Percentiles rank a stretch among this genome's conserved stretches.
phyloP scores from a whole-genome alignment of 2,329 filamentous ascomycete genomes.

The Aspergillus pseudonomiae region DNA sequence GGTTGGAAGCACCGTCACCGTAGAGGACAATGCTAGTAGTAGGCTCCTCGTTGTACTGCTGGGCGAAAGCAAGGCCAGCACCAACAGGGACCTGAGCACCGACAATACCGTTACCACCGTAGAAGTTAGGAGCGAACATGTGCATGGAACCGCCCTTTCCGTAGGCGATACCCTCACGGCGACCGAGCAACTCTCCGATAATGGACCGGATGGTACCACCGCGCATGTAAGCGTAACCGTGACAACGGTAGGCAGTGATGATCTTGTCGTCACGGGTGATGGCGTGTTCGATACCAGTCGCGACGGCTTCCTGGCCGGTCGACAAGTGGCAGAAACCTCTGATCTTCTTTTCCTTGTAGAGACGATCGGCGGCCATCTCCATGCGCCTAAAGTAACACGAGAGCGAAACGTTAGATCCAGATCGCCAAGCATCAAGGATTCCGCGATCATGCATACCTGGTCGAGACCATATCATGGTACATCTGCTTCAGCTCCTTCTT shows the following conservation, averaged over 20 bases:
- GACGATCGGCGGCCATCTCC: constrained; percentile 98
- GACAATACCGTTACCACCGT: constrained; percentile 98
- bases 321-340: constrained; percentile 99
- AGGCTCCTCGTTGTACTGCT: constrained; percentile 88
- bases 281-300: constrained; percentile 94
- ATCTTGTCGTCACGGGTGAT: constrained; percentile 89
- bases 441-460: constrained; percentile 66
- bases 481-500: constrained; percentile 99
- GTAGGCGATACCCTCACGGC: constrained; percentile 94
- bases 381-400: constrained; percentile 70
- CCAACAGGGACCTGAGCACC: constrained; percentile 97
- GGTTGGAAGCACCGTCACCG: constrained; percentile 97
- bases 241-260: constrained; percentile 98
- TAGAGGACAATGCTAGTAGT: constrained; percentile 89
- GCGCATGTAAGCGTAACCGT: constrained; percentile 97
- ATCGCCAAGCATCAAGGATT: not conserved
- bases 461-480: constrained; percentile 96
- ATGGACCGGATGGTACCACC: constrained; percentile 88
- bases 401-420: not conserved
- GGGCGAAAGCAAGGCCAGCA: constrained; percentile 93
- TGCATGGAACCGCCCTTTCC: constrained; percentile 99
- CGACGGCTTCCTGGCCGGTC: constrained; percentile 95
- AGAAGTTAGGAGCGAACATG: constrained; percentile 99
- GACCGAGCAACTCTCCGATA: constrained; percentile 92
- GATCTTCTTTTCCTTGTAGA: constrained; percentile 99